Percentiles rank a stretch among this genome's conserved stretches.
Evolutionary conservation across 2,329 filamentous ascomycete genomes (phyloP).

Genomic region (Claviceps sp.): DNA sequence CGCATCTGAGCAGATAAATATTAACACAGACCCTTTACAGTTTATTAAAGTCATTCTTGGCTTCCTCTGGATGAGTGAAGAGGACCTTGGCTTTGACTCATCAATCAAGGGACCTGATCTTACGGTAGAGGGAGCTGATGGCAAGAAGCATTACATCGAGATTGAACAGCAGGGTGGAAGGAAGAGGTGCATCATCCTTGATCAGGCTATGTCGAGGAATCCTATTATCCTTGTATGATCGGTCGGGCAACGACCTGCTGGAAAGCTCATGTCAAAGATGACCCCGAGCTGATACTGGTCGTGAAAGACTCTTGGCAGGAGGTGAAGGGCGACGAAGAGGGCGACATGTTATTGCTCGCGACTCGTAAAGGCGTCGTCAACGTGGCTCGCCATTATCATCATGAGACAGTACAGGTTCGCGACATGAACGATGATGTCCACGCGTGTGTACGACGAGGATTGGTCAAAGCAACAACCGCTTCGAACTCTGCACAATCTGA

Average conservation of each 20-base stretch:
- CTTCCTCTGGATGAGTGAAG: too few relatives aligned
- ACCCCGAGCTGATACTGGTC: slow-evolving; percentile 22
- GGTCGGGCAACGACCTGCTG: slow-evolving; percentile 31
- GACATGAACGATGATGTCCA: slow-evolving; percentile 20
- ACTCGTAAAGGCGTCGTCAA: slow-evolving; percentile 23
- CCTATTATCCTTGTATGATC: slow-evolving; percentile 21
- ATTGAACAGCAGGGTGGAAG: slow-evolving; percentile 22
- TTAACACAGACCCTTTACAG: too few relatives aligned
- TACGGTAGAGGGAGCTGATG: too few relatives aligned
- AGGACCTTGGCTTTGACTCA: too few relatives aligned
- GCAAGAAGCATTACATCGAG: slow-evolving; percentile 20
- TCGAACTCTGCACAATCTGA: too few relatives aligned
- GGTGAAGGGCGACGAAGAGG: slow-evolving; percentile 27
- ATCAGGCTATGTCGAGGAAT: slow-evolving; percentile 20
- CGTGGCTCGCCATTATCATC: slow-evolving; percentile 28
- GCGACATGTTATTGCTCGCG: slow-evolving; percentile 23
- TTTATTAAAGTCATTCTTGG: too few relatives aligned
- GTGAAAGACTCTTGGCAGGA: slow-evolving; percentile 34
- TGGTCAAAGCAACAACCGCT: too few relatives aligned
- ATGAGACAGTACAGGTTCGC: slow-evolving; percentile 25
- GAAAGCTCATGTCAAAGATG: slow-evolving; percentile 26
- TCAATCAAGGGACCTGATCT: too few relatives aligned
- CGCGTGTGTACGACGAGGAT: too few relatives aligned
- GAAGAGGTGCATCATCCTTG: slow-evolving; percentile 27
- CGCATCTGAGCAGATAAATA: too few relatives aligned